phyloP scores from a whole-genome alignment of 2,329 filamentous ascomycete genomes.

The Diplocarpon rosae region DNA sequence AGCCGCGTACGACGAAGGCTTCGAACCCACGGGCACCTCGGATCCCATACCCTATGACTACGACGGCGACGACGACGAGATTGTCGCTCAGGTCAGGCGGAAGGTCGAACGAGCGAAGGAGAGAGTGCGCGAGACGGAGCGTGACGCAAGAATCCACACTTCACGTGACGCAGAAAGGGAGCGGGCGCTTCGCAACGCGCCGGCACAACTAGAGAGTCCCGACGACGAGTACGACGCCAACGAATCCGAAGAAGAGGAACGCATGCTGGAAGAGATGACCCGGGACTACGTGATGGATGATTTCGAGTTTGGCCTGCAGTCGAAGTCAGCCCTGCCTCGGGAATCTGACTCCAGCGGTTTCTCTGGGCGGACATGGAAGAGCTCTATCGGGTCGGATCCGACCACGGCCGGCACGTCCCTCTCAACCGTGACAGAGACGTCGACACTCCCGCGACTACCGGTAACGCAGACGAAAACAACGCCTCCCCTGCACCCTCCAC shows the following conservation, averaged over 20 bases:
- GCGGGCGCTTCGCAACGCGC: slow-evolving; percentile 22
- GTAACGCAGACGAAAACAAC: slow-evolving; percentile 18
- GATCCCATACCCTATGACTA: slow-evolving; percentile 22
- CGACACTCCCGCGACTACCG: slow-evolving; percentile 21
- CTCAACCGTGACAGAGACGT: slow-evolving; percentile 58
- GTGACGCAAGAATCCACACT: slow-evolving; percentile 52
- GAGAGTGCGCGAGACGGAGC: slow-evolving; percentile 60
- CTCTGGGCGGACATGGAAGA: slow-evolving; percentile 72
- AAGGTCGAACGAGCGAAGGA: slow-evolving; percentile 69
- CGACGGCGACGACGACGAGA: slow-evolving; percentile 32
- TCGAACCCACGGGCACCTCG: slow-evolving; percentile 54
- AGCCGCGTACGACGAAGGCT: slow-evolving; percentile 86
- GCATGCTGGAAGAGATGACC: slow-evolving; percentile 78
- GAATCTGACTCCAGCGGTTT: slow-evolving; percentile 74
- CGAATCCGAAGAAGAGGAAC: slow-evolving; percentile 61
- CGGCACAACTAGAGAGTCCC: slow-evolving; percentile 26
- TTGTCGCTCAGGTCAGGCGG: slow-evolving; percentile 45
- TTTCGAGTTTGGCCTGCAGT: slow-evolving; percentile 62
- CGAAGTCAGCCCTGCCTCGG: slow-evolving; percentile 58
- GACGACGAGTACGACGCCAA: slow-evolving; percentile 53
- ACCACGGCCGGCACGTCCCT: slow-evolving; percentile 56
- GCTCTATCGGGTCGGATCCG: slow-evolving; percentile 62
- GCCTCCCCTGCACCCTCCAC: slow-evolving; percentile 18
- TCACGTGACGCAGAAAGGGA: slow-evolving; percentile 49
- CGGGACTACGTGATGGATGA: slow-evolving; percentile 73